Evolutionary conservation across 2,329 filamentous ascomycete genomes (phyloP).

Genomic region (Diplodia intermedia): DNA sequence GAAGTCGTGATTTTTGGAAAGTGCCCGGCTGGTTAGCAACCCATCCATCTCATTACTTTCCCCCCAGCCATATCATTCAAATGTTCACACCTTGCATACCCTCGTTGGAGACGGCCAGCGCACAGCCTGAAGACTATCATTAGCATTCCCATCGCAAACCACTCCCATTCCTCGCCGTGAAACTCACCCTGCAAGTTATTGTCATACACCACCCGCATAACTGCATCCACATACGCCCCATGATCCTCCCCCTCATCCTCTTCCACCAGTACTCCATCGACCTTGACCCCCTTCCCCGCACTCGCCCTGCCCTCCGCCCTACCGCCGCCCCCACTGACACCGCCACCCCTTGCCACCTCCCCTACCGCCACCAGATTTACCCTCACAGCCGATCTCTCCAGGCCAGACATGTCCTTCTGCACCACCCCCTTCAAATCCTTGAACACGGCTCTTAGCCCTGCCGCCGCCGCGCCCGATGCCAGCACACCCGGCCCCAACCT

Average conservation of each 20-base stretch:
- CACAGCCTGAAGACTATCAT: neutral
- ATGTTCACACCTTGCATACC: neutral
- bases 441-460: conserved; percentile 35
- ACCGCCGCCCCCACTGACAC: conserved; percentile 13
- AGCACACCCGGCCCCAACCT: neutral
- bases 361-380: conserved; percentile 33
- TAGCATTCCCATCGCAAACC: neutral
- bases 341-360: conserved; percentile 30
- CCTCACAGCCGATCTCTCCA: neutral
- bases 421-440: conserved; percentile 24
- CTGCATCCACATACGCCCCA: neutral
- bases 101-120: neutral
- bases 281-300: neutral
- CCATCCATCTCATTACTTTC: neutral
- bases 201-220: conserved; percentile 36
- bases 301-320: neutral
- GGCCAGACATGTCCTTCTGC: neutral
- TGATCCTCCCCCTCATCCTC: neutral
- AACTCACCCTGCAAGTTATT: conserved; percentile 34
- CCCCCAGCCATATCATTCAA: neutral
- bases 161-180: neutral
- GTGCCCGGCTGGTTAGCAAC: neutral
- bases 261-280: neutral
- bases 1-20: neutral
- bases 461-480: conserved; percentile 37